A percentile compares a stretch with the other conserved stretches of the same genome.
phyloP scores from a whole-genome alignment of 768 basidiomycete species.

The Podaxis sp. region DNA sequence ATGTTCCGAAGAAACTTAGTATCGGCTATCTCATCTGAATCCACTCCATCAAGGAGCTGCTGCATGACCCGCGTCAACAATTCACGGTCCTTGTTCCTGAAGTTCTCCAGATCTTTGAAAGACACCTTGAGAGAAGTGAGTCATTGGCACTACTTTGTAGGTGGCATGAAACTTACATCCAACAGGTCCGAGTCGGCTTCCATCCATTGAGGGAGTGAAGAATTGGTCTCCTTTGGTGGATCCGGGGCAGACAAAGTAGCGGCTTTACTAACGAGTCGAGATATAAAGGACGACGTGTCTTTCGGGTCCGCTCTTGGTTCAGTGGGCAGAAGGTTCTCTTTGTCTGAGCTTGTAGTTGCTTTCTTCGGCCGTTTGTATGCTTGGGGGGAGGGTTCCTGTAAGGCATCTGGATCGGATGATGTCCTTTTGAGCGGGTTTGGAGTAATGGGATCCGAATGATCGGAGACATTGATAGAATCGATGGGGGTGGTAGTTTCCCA shows the following conservation, averaged over 20 bases:
- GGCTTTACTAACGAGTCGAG: not conserved
- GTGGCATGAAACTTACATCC: not conserved
- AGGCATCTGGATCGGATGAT: constrained; percentile 33
- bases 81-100: not conserved
- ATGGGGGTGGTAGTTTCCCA: constrained; percentile 14
- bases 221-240: not conserved
- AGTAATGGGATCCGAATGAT: constrained; percentile 30
- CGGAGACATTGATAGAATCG: constrained; percentile 32
- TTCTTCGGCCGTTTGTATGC: constrained; percentile 29
- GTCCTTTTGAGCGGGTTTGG: constrained; percentile 32
- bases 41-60: not conserved
- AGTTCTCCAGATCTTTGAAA: not conserved
- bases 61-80: constrained; percentile 4
- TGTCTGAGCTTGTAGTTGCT: constrained; percentile 20
- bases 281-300: not conserved
- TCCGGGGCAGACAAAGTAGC: not conserved
- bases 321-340: constrained; percentile 28
- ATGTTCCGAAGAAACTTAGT: not conserved
- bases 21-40: not conserved
- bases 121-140: not conserved
- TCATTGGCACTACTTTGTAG: not conserved
- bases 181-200: not conserved
- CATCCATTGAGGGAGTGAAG: not conserved
- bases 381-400: constrained; percentile 25
- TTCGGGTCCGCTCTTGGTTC: not conserved